Conservation (phyloP, 176 grass and related monocot species). For the Oryza rufipogon region DNA sequence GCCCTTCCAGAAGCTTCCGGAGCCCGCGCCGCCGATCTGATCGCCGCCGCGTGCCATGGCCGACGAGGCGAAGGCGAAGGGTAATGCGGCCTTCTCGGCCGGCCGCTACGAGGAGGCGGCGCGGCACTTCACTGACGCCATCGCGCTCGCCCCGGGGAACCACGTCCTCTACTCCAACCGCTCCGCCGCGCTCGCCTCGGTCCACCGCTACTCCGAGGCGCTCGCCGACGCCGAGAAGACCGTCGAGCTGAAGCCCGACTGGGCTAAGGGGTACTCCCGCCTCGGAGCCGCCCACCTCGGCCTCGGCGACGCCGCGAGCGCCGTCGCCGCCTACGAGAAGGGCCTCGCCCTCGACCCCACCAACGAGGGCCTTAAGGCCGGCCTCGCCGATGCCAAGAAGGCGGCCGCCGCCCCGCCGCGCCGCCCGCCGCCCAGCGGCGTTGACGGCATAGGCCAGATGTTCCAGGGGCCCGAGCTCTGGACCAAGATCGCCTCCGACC, state of each 20-base stretch:
- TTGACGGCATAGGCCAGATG: conserved; percentile 69
- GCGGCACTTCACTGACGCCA: conserved; percentile 71
- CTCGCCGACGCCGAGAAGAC: conserved; percentile 86
- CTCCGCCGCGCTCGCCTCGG: conserved; percentile 89
- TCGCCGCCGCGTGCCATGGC: conserved; percentile 61
- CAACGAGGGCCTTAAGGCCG: conserved; percentile 78
- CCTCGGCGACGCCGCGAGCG: conserved; percentile 58
- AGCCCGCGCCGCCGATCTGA: conserved; percentile 36
- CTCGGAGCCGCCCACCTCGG: conserved; percentile 90
- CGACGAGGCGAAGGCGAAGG: conserved; percentile 77
- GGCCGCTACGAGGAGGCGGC: conserved; percentile 71
- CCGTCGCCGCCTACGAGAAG: conserved; percentile 76
- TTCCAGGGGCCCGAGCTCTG: conserved; percentile 96
- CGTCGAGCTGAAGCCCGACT: conserved; percentile 87
- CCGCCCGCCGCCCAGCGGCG: conserved; percentile 35
- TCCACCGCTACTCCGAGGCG: conserved; percentile 82
- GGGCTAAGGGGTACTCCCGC: conserved; percentile 96
- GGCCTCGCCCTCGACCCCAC: conserved; percentile 76
- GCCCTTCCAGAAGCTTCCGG: neutral
- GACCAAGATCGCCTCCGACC: conserved; percentile 84
- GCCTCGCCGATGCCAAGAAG: conserved; percentile 70
- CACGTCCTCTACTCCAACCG: conserved; percentile 98
- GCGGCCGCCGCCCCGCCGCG: conserved; percentile 45
- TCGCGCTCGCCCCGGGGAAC: conserved; percentile 64
- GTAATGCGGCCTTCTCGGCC: conserved; percentile 73